These are phyloP conservation scores for Apiotrichum brassicae DNA, from an alignment of 1,284 basidiomycete genomes.

Conservation along the genomic window DNA sequence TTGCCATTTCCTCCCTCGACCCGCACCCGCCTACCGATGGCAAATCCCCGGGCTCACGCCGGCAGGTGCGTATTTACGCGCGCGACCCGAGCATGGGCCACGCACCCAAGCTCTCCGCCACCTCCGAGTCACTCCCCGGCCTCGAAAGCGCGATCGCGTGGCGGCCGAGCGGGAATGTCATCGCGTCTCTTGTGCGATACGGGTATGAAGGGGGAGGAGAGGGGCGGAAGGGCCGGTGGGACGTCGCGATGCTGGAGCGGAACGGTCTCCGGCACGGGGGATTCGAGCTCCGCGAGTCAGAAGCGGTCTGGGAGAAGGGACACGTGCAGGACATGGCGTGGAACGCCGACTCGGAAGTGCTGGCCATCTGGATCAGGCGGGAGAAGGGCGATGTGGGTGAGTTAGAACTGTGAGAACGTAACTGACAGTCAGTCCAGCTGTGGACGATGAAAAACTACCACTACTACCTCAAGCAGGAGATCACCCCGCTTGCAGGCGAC, in stretches of 20 bases:
- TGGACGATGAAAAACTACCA: constrained; percentile 96
- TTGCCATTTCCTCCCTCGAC: constrained; percentile 71
- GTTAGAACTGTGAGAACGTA: constrained; percentile 23
- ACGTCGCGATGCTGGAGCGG: constrained; percentile 90
- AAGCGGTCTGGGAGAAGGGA: constrained; percentile 38
- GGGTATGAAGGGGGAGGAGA: constrained; percentile 62
- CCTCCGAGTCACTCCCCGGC: constrained; percentile 74
- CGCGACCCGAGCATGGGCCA: constrained; percentile 49
- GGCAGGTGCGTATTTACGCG: constrained; percentile 71
- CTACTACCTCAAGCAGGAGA: constrained; percentile 91
- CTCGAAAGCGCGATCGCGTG: constrained; percentile 76
- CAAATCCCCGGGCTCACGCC: constrained; percentile 35
- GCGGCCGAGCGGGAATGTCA: constrained; percentile 82
- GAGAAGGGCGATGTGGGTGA: constrained; percentile 61
- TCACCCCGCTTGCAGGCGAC: constrained; percentile 49
- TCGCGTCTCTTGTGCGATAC: constrained; percentile 76
- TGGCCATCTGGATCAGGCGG: constrained; percentile 76
- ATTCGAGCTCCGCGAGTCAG: constrained; percentile 61
- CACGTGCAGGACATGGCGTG: constrained; percentile 70
- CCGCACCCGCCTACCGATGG: constrained; percentile 17
- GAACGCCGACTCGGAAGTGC: constrained; percentile 81
- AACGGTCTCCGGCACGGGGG: constrained; percentile 91
- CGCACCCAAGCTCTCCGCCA: constrained; percentile 69
- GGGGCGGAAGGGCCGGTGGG: constrained; percentile 59
- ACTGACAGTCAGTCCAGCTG: constrained; percentile 64